These are phyloP conservation scores for Nakaseomyces delphensis DNA, from an alignment of 1,139 yeast species.

Conservation along the genomic window DNA sequence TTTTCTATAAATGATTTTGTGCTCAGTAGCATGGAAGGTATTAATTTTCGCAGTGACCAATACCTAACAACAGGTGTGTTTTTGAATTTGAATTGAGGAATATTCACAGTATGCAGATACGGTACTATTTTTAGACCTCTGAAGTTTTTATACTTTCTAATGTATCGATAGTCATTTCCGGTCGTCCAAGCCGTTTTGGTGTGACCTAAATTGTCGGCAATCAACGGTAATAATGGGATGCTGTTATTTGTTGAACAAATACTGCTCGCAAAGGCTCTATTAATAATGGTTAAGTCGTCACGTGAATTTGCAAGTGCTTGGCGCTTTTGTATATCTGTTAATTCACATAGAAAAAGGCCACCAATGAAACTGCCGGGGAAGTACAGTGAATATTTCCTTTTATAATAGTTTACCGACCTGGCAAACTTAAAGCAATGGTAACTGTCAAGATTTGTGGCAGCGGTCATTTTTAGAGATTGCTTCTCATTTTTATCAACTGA, in stretches of 20 bases:
- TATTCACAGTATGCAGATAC: conserved; percentile 44
- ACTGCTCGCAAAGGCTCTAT: conserved; percentile 1
- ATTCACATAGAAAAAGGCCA: conserved; percentile 50
- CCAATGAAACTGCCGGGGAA: conserved; percentile 59
- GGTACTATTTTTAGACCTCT: conserved; percentile 43
- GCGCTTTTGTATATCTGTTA: conserved; percentile 28
- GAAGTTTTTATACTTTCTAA: conserved; percentile 8
- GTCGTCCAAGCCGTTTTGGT: conserved; percentile 21
- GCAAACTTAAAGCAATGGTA: conserved; percentile 54
- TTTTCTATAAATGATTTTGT: background rate
- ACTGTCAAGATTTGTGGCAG: conserved; percentile 24
- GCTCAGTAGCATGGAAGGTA: background rate
- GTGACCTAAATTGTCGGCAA: conserved; percentile 47
- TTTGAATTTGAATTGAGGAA: conserved; percentile 4
- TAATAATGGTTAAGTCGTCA: conserved; percentile 11
- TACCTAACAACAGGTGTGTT: background rate
- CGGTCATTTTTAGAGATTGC: conserved; percentile 12
- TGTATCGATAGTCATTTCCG: background rate
- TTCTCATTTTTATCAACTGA: conserved; percentile 8
- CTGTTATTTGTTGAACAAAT: conserved; percentile 35
- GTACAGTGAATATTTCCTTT: conserved; percentile 41
- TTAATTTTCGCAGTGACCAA: background rate
- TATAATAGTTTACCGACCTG: conserved; percentile 51
- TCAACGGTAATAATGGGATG: conserved; percentile 47
- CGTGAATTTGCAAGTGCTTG: conserved; percentile 26